Percentiles rank a stretch among this genome's conserved stretches.
These are phyloP conservation scores for Streptanthus diversifolius DNA, from an alignment of 345 rosid species.

Conservation along the genomic window DNA sequence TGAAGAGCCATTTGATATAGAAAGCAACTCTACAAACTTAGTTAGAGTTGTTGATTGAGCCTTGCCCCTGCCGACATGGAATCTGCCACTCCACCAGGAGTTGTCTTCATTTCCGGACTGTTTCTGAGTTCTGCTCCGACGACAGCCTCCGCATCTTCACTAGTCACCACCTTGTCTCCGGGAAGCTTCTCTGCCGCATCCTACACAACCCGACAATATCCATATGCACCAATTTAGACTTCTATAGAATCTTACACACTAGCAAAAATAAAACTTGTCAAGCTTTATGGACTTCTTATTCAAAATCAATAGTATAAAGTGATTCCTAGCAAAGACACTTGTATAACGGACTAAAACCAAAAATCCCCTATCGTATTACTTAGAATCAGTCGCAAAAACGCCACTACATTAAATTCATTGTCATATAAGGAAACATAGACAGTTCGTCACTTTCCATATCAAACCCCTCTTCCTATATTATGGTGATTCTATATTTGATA, in stretches of 20 bases:
- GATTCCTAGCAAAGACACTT: no score
- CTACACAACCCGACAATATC: conserved; percentile 24
- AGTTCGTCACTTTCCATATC: not conserved
- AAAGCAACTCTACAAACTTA: not conserved
- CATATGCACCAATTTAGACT: not conserved
- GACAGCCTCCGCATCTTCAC: conserved; percentile 53
- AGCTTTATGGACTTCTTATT: not conserved
- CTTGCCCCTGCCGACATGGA: conserved; percentile 52
- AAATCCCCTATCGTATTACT: no score
- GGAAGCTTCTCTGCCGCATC: conserved; percentile 42
- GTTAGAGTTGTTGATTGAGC: conserved; percentile 39
- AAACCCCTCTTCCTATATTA: not conserved
- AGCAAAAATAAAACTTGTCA: not conserved
- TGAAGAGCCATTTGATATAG: no score
- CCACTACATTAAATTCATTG: no score
- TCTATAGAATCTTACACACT: not conserved
- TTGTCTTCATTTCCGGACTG: conserved; percentile 37
- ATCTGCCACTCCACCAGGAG: conserved; percentile 55
- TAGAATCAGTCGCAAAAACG: no score
- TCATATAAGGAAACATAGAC: no score
- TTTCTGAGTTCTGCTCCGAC: conserved; percentile 46
- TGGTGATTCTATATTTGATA: not conserved
- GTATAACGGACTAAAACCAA: no score
- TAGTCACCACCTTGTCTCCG: conserved; percentile 45
- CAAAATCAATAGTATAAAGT: no score